A percentile compares a stretch with the other conserved stretches of the same genome.
These are phyloP conservation scores for Posidonia oceanica DNA, from an alignment of 116 monocot genomes.

Conservation along the genomic window DNA sequence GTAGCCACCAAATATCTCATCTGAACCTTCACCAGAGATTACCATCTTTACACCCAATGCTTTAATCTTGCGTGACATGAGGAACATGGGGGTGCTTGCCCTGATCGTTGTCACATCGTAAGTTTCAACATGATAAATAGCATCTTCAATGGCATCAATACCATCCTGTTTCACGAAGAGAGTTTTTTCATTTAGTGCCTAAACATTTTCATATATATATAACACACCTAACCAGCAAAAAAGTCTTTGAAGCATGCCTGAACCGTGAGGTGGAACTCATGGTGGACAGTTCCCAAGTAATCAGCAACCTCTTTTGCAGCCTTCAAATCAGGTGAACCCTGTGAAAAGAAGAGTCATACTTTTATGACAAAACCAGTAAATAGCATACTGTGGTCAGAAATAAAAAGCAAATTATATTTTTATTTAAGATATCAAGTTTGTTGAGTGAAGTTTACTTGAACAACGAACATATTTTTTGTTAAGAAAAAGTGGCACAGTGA, in stretches of 20 bases:
- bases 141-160: constrained; percentile 79
- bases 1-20: constrained; percentile 92
- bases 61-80: constrained; percentile 94
- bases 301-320: constrained; percentile 72
- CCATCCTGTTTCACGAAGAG: constrained; percentile 19
- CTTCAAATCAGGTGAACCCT: constrained; percentile 91
- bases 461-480: too few relatives aligned
- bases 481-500: too few relatives aligned
- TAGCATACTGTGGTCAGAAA: too few relatives aligned
- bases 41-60: constrained; percentile 95
- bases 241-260: constrained; percentile 28
- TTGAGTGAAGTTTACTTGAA: too few relatives aligned
- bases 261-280: constrained; percentile 88
- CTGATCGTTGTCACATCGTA: constrained; percentile 88
- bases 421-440: too few relatives aligned
- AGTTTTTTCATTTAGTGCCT: not conserved
- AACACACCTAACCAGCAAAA: not conserved
- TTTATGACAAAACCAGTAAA: too few relatives aligned
- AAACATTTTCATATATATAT: too few relatives aligned
- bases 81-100: constrained; percentile 95
- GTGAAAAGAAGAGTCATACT: not conserved
- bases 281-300: constrained; percentile 78
- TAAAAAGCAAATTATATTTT: too few relatives aligned
- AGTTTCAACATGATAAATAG: constrained; percentile 80
- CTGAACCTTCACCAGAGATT: constrained; percentile 86